Percentiles rank a stretch among this genome's conserved stretches.
Evolutionary conservation across 768 basidiomycete genomes (phyloP).

Genomic region (Mycena indigotica): DNA sequence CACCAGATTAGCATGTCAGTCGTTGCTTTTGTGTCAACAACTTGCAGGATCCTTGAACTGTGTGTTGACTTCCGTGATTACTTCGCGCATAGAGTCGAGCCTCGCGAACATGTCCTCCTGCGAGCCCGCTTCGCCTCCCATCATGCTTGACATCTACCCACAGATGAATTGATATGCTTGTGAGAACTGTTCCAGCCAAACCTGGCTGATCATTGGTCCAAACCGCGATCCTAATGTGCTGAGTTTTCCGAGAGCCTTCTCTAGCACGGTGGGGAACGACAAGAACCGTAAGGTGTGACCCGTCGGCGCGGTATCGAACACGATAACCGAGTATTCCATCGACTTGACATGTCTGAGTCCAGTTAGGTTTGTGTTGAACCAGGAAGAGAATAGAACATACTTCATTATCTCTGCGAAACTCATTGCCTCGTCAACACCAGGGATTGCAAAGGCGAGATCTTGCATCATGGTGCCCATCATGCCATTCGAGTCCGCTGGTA

Average conservation of each 20-base stretch:
- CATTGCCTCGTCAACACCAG: slow-evolving; percentile 99
- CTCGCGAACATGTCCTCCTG: slow-evolving; percentile 99
- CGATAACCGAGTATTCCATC: slow-evolving; percentile 99
- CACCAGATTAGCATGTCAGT: neutral
- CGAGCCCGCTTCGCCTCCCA: slow-evolving; percentile 87
- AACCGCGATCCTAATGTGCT: slow-evolving; percentile 92
- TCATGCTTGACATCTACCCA: slow-evolving; percentile 87
- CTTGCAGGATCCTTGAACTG: slow-evolving; percentile 98
- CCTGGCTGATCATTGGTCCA: slow-evolving; percentile 94
- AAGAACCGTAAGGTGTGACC: slow-evolving; percentile 98
- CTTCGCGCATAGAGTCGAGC: slow-evolving; percentile 92
- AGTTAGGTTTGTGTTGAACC: slow-evolving; percentile 1
- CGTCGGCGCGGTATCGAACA: slow-evolving; percentile 98
- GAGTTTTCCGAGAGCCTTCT: slow-evolving; percentile 95
- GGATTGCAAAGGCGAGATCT: slow-evolving; percentile 97
- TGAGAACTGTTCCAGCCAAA: slow-evolving; percentile 19
- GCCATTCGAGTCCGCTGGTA: slow-evolving; percentile 77
- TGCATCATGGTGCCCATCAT: slow-evolving; percentile 99
- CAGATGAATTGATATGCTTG: neutral
- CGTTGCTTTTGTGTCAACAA: too few relatives aligned
- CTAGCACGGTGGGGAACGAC: slow-evolving; percentile 97
- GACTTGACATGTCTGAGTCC: slow-evolving; percentile 90
- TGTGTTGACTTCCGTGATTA: slow-evolving; percentile 97
- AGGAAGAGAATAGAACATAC: too few relatives aligned
- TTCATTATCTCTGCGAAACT: slow-evolving; percentile 99